These are phyloP conservation scores for Ogataea allantospora DNA, from an alignment of 805 yeast species.

Conservation along the genomic window DNA sequence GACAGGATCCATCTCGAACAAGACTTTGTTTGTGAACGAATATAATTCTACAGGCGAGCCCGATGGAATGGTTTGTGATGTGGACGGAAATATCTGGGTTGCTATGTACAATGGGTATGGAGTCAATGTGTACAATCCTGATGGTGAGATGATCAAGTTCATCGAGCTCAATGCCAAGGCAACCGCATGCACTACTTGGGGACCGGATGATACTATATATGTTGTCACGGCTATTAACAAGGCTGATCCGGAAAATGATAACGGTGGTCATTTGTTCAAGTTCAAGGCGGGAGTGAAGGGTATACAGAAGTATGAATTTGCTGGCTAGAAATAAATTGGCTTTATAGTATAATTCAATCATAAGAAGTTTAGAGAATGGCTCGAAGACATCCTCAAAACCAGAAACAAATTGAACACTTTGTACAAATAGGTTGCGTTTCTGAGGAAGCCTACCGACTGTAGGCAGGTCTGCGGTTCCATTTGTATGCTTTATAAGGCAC, in stretches of 20 bases:
- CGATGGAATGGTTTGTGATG: conserved; percentile 22
- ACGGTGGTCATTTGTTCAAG: conserved; percentile 35
- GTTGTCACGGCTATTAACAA: conserved; percentile 27
- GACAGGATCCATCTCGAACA: conserved; percentile 15
- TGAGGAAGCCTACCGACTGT: too few relatives aligned
- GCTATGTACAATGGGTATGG: conserved; percentile 24
- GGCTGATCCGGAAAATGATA: conserved; percentile 14
- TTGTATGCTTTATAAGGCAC: too few relatives aligned
- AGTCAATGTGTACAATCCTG: conserved; percentile 24
- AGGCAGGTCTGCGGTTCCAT: too few relatives aligned
- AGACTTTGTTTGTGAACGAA: conserved; percentile 16
- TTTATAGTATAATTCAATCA: too few relatives aligned
- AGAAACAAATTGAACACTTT: too few relatives aligned
- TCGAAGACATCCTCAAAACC: too few relatives aligned
- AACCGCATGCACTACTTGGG: conserved; percentile 37
- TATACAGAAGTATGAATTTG: conserved; percentile 28
- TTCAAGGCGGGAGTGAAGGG: conserved; percentile 28
- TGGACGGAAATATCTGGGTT: conserved; percentile 20
- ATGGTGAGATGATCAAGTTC: conserved; percentile 28
- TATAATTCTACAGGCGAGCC: conserved; percentile 13
- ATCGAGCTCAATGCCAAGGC: conserved; percentile 22
- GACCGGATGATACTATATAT: conserved; percentile 30
- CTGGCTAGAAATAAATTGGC: too few relatives aligned
- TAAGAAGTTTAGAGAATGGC: too few relatives aligned
- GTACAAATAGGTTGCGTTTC: too few relatives aligned